phyloP scores from a whole-genome alignment of 352 stramenopile genomes.

The Phytophthora citricola region DNA sequence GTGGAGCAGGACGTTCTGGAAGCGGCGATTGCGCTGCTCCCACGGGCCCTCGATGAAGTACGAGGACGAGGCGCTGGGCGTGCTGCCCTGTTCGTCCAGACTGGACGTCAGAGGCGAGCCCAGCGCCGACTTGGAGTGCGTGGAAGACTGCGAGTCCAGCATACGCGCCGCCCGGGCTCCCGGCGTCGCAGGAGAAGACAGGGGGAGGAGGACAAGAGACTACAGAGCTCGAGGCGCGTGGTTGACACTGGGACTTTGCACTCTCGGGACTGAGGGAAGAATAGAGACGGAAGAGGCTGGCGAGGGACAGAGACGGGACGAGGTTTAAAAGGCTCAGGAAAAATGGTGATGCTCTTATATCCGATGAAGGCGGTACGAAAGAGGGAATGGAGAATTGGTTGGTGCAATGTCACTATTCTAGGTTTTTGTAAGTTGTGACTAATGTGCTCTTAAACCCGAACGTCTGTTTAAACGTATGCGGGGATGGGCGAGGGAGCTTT shows the following conservation, averaged over 20 bases:
- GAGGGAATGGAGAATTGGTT: not conserved
- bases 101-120: slow-evolving; percentile 48
- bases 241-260: slow-evolving; percentile 9
- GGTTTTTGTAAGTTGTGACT: too few species aligned
- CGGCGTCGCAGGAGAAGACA: slow-evolving; percentile 6
- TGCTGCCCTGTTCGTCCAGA: slow-evolving; percentile 48
- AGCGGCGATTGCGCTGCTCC: slow-evolving; percentile 79
- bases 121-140: slow-evolving; percentile 58
- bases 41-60: slow-evolving; percentile 82
- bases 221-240: not conserved
- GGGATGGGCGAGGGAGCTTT: slow-evolving; percentile 1
- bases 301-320: slow-evolving; percentile 14
- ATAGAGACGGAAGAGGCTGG: slow-evolving; percentile 28
- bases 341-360: slow-evolving; percentile 3
- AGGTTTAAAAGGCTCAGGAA: not conserved
- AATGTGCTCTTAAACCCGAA: too few species aligned
- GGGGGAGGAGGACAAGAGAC: slow-evolving; percentile 1
- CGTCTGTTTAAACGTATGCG: not conserved
- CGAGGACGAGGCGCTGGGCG: slow-evolving; percentile 59
- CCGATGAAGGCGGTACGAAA: not conserved
- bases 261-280: slow-evolving; percentile 12
- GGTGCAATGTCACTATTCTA: too few species aligned
- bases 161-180: slow-evolving; percentile 24
- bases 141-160: slow-evolving; percentile 57
- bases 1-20: slow-evolving; percentile 85